Conservation (phyloP, 805 yeast species). For the Hanseniaspora meyeri region DNA sequence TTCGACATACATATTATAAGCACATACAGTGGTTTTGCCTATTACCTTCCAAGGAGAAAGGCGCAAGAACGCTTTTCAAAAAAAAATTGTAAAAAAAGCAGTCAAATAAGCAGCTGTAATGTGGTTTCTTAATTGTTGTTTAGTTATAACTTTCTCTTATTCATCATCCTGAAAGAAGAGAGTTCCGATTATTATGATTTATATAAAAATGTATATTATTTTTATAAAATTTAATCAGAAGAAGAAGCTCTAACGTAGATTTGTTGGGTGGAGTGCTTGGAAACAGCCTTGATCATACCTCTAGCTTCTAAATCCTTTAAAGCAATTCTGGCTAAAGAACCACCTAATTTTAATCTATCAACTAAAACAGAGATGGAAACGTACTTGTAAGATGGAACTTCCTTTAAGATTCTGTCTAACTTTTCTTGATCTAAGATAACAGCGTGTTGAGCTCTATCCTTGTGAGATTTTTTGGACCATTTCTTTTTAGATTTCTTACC, state of each 20-base stretch:
- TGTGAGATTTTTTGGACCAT: slow-evolving; percentile 99
- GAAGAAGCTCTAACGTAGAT: slow-evolving; percentile 81
- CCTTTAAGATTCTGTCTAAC: slow-evolving; percentile 98
- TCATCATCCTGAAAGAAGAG: not conserved
- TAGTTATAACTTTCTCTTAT: not conserved
- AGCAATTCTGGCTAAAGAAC: slow-evolving; percentile 98
- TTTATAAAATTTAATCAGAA: slow-evolving; percentile 36
- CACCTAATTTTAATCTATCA: slow-evolving; percentile 98
- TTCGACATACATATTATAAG: not conserved
- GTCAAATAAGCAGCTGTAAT: not conserved
- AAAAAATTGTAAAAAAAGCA: no score
- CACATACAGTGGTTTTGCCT: no score
- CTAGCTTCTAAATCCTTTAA: slow-evolving; percentile 87
- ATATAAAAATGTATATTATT: not conserved
- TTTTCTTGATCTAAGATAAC: slow-evolving; percentile 95
- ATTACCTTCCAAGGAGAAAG: no score
- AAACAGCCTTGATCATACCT: slow-evolving; percentile 89
- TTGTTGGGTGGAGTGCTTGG: slow-evolving; percentile 91
- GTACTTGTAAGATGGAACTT: slow-evolving; percentile 96
- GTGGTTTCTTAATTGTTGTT: not conserved
- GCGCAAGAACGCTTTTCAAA: not conserved
- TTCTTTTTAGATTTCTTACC: slow-evolving; percentile 99
- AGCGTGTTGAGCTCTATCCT: slow-evolving; percentile 99
- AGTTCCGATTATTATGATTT: not conserved
- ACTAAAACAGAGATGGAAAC: slow-evolving; percentile 96